Evolutionary conservation across 2,329 filamentous ascomycete species (phyloP).

Genomic region (Fusarium piperis): DNA sequence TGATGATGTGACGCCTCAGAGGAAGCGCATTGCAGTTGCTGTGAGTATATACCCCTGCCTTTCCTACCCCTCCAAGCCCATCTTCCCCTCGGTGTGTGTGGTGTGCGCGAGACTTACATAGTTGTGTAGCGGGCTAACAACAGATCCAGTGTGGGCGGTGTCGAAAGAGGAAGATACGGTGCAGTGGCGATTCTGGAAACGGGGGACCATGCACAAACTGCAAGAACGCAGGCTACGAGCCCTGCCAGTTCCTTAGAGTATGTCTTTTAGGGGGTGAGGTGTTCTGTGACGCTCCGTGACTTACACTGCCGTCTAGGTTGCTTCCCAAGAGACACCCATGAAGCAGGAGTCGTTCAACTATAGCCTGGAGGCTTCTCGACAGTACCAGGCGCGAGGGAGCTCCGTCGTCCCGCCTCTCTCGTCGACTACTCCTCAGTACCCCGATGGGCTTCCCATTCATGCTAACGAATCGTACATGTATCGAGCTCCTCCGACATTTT

Average conservation of each 20-base stretch:
- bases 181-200: slow-evolving; percentile 83
- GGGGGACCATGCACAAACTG: slow-evolving; percentile 87
- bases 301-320: slow-evolving; percentile 38
- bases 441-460: slow-evolving; percentile 30
- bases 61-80: not conserved
- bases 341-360: slow-evolving; percentile 43
- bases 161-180: slow-evolving; percentile 93
- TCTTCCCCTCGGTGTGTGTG: slow-evolving; percentile 34
- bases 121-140: slow-evolving; percentile 34
- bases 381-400: slow-evolving; percentile 42
- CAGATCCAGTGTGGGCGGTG: slow-evolving; percentile 81
- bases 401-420: slow-evolving; percentile 23
- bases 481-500: slow-evolving; percentile 33
- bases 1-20: slow-evolving; percentile 55
- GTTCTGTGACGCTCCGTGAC: not conserved
- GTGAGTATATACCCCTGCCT: slow-evolving; percentile 52
- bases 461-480: slow-evolving; percentile 29
- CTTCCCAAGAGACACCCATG: slow-evolving; percentile 45
- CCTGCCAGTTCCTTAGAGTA: slow-evolving; percentile 86
- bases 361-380: slow-evolving; percentile 45
- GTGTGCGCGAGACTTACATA: slow-evolving; percentile 39
- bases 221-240: slow-evolving; percentile 74
- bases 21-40: slow-evolving; percentile 68
- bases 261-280: slow-evolving; percentile 30
- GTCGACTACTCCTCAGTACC: slow-evolving; percentile 25